Conservation (phyloP, 352 stramenopile species). For the Pythium graminicola region DNA sequence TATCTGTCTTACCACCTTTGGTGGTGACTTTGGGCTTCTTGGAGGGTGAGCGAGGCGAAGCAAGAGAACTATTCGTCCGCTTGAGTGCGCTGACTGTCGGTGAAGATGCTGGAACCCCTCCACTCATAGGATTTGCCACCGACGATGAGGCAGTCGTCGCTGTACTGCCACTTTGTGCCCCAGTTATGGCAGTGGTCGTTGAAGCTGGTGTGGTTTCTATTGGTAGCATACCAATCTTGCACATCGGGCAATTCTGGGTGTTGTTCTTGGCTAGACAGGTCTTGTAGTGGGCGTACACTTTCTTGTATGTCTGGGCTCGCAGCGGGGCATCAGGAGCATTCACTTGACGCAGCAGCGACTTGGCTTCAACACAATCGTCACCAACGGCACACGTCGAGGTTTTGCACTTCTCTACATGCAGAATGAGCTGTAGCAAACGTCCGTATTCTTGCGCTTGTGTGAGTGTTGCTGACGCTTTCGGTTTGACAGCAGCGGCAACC, state of each 20-base stretch:
- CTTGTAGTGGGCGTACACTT: conserved; percentile 81
- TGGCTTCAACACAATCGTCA: conserved; percentile 70
- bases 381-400: conserved; percentile 49
- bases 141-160: conserved; percentile 27
- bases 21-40: conserved; percentile 48
- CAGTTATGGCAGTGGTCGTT: neutral
- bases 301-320: conserved; percentile 81
- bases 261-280: conserved; percentile 74
- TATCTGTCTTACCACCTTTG: conserved; percentile 29
- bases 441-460: conserved; percentile 65
- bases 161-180: conserved; percentile 3
- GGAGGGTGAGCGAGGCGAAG: conserved; percentile 63
- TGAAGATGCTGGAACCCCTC: conserved; percentile 25
- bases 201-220: conserved; percentile 21
- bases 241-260: conserved; percentile 77
- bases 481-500: conserved; percentile 21
- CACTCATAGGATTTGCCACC: neutral
- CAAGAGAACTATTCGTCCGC: conserved; percentile 43
- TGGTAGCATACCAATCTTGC: conserved; percentile 68
- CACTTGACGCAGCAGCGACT: conserved; percentile 69
- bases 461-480: conserved; percentile 9
- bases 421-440: conserved; percentile 75
- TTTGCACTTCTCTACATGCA: conserved; percentile 82
- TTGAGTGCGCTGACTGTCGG: conserved; percentile 41
- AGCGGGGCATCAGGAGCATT: conserved; percentile 57